phyloP scores from a whole-genome alignment of 305 asterid species.

The Fraxinus albicans region DNA sequence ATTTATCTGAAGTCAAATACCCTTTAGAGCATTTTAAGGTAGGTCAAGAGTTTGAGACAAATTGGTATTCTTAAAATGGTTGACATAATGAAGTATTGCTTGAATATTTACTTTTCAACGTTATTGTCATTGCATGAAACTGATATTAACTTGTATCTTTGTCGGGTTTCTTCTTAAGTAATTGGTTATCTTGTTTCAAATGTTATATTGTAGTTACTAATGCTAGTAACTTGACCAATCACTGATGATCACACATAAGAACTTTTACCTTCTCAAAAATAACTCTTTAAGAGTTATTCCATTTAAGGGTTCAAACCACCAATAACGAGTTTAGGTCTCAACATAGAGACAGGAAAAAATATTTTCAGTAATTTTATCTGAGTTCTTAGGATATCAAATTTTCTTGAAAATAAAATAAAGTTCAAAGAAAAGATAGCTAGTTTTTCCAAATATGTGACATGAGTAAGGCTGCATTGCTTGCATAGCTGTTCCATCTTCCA shows the following conservation, averaged over 20 bases:
- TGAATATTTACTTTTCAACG: background rate
- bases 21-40: conserved; percentile 94
- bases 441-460: background rate
- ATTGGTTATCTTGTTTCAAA: background rate
- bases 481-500: conserved; percentile 2
- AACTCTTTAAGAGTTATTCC: background rate
- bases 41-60: conserved; percentile 24
- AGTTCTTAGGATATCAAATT: background rate
- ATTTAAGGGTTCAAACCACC: background rate
- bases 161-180: background rate
- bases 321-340: background rate
- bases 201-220: background rate
- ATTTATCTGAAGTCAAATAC: conserved; percentile 73
- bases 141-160: background rate
- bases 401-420: background rate
- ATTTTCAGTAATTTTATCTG: background rate
- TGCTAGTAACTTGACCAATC: background rate
- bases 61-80: conserved; percentile 8
- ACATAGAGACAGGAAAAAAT: background rate
- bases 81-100: conserved; percentile 6
- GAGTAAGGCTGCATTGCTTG: background rate
- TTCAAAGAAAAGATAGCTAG: background rate
- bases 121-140: background rate
- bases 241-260: background rate
- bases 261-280: background rate